Base-by-base conservation (phyloP, 805 yeast genomes). In the Candida mattraensis region DNA sequence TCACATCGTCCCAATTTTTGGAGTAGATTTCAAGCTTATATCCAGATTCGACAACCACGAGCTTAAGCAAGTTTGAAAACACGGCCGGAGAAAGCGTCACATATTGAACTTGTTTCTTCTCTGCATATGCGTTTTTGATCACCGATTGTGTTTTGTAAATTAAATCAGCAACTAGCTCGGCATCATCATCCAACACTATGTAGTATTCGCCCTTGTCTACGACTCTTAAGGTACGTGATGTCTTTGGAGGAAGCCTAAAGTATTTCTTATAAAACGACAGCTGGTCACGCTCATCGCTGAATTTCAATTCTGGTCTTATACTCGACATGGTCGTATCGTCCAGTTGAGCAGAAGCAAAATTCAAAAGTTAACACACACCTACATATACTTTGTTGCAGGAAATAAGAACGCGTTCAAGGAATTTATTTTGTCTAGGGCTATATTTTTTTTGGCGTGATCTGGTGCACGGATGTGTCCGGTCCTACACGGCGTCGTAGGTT, bases 101-200 rank as follows among this genome's bases (percentile, higher is more conserved):
- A 45, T 84, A 84, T 20, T 75, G 70, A 9, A 72, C 60, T 5
- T 46, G 42, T 37, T 60, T 54, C 29, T 69, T 66, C 38, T 72
- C 70, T 11, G 72, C 64, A 18, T 42, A 24, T 36, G 56, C 51
- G 0, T 50, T 47, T 54, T 91, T 91, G 39, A 91, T 56, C 7
- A 88, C 95, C 16, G 94, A 78, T 26, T 75, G 78, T 0, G 98
- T 87, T 47, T 83, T 84, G 64, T 87, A 91, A 21, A 93, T 79
- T 37, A 72, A 67, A 45, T 88, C 94, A 3, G 97, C 96, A 18
- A 87, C 84, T 38, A 78, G 70, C 28, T 71, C 69, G 4, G 98
- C 96, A 58, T 91, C 96, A 3, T 74, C 76, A 29, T 72, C 76
- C 14, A 87, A 69, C 1, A 78, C 80, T 3, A 85, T 78, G 61